A percentile compares a stretch with the other conserved stretches of the same genome.
Conservation (phyloP, 225 moss, liverwort and hornwort genomes). For the Pleurozium schreberi region DNA sequence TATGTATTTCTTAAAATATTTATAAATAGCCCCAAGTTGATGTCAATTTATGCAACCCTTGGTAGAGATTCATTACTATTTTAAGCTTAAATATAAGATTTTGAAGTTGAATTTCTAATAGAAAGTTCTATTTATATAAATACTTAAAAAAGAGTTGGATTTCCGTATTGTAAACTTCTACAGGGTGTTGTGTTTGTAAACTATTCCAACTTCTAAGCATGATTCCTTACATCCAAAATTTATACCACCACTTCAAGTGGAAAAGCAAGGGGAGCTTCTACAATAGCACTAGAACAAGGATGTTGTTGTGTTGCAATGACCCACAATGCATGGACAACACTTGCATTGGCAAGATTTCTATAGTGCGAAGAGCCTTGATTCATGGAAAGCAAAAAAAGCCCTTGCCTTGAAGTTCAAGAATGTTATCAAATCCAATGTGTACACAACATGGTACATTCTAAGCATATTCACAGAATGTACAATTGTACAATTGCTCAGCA, state of each 20-base stretch:
- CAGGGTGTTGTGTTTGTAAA: too few species aligned
- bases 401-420: not conserved
- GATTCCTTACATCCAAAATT: not conserved
- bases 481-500: not conserved
- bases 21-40: not conserved
- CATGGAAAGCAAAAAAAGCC: too few species aligned
- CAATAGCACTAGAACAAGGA: not conserved
- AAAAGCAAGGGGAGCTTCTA: not conserved
- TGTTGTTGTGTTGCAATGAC: too few species aligned
- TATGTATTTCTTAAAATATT: not conserved
- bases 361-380: not conserved
- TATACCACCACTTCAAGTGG: not conserved
- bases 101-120: not conserved
- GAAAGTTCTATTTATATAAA: too few species aligned
- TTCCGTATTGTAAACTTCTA: rapidly evolving
- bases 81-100: not conserved
- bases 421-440: not conserved
- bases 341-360: not conserved
- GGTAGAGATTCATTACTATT: too few species aligned
- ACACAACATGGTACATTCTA: rapidly evolving
- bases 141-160: not conserved
- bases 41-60: too few species aligned
- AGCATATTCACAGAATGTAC: not conserved
- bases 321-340: not conserved
- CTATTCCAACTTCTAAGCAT: not conserved